A percentile compares a stretch with the other conserved stretches of the same genome.
Conservation (phyloP, 371 early-diverging fungal species). For the Dinochytrium kinnereticum region DNA sequence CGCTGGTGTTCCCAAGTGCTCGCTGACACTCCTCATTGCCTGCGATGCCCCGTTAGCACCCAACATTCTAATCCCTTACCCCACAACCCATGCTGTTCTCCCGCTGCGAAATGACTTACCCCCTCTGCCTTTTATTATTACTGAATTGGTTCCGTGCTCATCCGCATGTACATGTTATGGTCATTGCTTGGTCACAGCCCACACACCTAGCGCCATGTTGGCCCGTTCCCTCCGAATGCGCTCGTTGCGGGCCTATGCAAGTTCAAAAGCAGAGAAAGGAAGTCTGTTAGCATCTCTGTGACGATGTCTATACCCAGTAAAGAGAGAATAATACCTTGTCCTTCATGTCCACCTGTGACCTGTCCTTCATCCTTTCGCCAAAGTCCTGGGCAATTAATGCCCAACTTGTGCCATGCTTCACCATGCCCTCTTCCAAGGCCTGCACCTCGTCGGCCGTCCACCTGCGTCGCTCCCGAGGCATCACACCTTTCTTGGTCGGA, state of each 20-base stretch:
- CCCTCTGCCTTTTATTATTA: too few relatives aligned
- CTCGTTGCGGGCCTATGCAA: neutral
- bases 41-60: constrained; percentile 8
- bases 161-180: too few relatives aligned
- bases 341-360: constrained; percentile 28
- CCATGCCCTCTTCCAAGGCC: constrained; percentile 30
- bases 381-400: constrained; percentile 13
- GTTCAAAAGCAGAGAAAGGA: neutral
- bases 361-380: neutral
- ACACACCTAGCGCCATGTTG: neutral
- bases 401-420: constrained; percentile 23
- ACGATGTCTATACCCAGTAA: neutral
- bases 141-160: too few relatives aligned
- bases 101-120: too few relatives aligned
- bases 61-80: too few relatives aligned
- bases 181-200: too few relatives aligned
- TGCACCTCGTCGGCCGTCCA: constrained; percentile 22
- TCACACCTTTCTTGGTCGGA: too few relatives aligned
- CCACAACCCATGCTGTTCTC: too few relatives aligned
- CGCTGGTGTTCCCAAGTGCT: constrained; percentile 9
- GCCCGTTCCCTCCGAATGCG: neutral
- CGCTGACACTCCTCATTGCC: neutral
- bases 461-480: constrained; percentile 12
- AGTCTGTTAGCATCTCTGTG: too few relatives aligned
- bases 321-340: constrained; percentile 18